Conservation (phyloP, 2,329 filamentous ascomycete genomes). For the Ophiostoma tasmaniense region DNA sequence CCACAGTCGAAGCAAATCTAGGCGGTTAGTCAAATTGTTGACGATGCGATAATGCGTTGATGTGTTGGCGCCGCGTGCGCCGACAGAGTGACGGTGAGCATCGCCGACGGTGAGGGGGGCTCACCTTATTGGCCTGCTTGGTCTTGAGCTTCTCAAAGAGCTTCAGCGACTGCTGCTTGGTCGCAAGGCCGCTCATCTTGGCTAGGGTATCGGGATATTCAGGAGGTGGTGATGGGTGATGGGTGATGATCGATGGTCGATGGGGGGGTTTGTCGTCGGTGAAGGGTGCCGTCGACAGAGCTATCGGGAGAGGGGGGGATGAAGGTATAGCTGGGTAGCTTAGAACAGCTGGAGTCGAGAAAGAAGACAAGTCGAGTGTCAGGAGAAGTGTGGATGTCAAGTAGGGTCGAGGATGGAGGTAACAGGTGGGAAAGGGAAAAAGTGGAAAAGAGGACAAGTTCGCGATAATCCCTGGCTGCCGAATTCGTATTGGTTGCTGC, state of each 20-base stretch:
- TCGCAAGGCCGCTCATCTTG: slow-evolving; percentile 63
- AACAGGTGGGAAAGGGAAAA: slow-evolving; percentile 12
- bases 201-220: not conserved
- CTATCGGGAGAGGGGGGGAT: not conserved
- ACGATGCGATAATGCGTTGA: not conserved
- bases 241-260: not conserved
- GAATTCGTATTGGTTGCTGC: not conserved
- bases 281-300: not conserved
- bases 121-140: slow-evolving; percentile 88
- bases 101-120: not conserved
- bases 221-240: not conserved
- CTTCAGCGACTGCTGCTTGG: slow-evolving; percentile 90
- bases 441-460: slow-evolving; percentile 20
- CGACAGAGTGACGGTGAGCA: not conserved
- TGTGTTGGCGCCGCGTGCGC: no score
- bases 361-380: not conserved
- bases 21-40: not conserved
- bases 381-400: not conserved
- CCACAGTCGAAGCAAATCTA: slow-evolving; percentile 98
- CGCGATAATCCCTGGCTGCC: slow-evolving; percentile 17
- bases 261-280: not conserved
- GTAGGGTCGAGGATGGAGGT: not conserved
- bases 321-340: not conserved
- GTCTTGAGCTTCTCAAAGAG: slow-evolving; percentile 96
- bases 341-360: not conserved